Base-by-base conservation (phyloP, 108 stramenopile genomes). In the Poteriospumella lacustris region DNA sequence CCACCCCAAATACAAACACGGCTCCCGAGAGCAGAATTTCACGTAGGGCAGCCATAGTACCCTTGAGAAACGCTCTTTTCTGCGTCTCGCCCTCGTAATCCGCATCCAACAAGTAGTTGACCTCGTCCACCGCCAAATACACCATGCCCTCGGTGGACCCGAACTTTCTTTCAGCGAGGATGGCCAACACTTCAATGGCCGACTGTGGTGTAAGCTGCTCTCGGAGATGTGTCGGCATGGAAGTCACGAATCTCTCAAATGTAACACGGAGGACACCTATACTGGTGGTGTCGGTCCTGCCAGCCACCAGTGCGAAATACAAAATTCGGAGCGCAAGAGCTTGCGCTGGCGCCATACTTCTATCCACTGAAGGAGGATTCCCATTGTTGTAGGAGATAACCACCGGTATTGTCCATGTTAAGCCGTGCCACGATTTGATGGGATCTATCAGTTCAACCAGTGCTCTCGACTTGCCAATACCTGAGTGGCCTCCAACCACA, bases 331-430 rank as follows among this genome's bases (percentile, higher is more conserved):
- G 15, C 19, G 64, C 64, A 67, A 67, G 40, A 15, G 15, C 31
- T 67, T 67, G 36, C 9, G 15, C 31, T 67, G 9, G 36, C 9
- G 15, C 9, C 9, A 67, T 9, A 40, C 12, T 31, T 15, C 31
- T 12, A 67, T 67, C 64, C 9, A 38, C 15, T 12, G 40, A 15
- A 15, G 64, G 64, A 9, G 64, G 64, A 67, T 67, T 67, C 9
- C 64, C 64, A 67, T 67, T 67, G 31, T 67, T 67, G 64, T 67
- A 67, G 15, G 64, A 40, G 15, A 67, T 67, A 33, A 67, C 40
- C 9, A 67, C 64, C 12, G 15, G 15, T 12, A 41, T 19, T 19
- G 64, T 67, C 64, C 64, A 67, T 31, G 9, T 15, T 67, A 15
- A 31, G 64, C 40, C 64, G 19, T 31, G 12, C 64, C 64, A 67